Conservation (phyloP, 768 basidiomycete genomes). For the Heimioporus sp. region DNA sequence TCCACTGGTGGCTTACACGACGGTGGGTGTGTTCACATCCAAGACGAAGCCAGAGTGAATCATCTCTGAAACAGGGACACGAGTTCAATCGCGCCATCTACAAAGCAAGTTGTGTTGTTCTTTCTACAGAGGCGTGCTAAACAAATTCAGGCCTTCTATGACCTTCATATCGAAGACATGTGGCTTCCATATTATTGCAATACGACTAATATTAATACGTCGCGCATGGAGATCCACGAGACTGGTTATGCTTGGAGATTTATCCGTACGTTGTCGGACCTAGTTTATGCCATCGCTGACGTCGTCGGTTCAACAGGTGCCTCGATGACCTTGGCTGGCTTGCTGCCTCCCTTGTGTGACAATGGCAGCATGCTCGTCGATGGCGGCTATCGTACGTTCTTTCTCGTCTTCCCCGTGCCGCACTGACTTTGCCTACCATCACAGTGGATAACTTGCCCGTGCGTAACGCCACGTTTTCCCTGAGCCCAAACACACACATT, state of each 20-base stretch:
- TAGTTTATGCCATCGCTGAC: not conserved
- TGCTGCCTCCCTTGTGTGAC: conserved; percentile 92
- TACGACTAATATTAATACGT: conserved; percentile 94
- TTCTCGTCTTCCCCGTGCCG: not conserved
- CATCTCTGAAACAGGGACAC: conserved; percentile 62
- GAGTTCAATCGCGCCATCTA: conserved; percentile 95
- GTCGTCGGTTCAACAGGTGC: conserved; percentile 55
- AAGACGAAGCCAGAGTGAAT: not conserved
- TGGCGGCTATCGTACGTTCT: conserved; percentile 77
- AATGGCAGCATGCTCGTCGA: conserved; percentile 92
- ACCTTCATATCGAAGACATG: conserved; percentile 95
- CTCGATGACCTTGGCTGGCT: conserved; percentile 95
- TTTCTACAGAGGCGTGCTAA: conserved; percentile 5
- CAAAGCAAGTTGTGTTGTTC: conserved; percentile 49
- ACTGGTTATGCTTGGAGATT: conserved; percentile 99
- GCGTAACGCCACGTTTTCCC: conserved; percentile 15
- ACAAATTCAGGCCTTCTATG: conserved; percentile 74
- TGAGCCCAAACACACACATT: not conserved
- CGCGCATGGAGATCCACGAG: conserved; percentile 95
- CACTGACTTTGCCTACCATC: conserved; percentile 3
- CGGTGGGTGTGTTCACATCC: conserved; percentile 38
- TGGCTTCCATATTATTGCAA: conserved; percentile 99
- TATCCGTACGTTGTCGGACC: conserved; percentile 55
- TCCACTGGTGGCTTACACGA: conserved; percentile 74
- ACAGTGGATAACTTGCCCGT: conserved; percentile 89